Evolutionary conservation across 2,329 filamentous ascomycete genomes (phyloP), one percentile per base, ranked within the genome.

Genomic region (Leptographium procerum): DNA sequence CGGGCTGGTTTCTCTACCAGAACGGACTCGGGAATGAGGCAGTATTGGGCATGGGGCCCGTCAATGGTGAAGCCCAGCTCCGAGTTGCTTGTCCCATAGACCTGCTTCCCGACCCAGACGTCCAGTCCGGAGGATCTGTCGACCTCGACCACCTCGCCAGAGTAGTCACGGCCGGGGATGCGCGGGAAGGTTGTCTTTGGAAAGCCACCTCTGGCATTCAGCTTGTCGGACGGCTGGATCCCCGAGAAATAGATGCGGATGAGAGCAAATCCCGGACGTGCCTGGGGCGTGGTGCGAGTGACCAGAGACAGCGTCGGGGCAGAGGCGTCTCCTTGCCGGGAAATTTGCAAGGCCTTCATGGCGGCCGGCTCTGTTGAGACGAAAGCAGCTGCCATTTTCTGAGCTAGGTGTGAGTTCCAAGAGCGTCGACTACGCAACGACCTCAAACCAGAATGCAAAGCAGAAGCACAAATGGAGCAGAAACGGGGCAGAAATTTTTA

Each of bases 191-290:
- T 47, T 6, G 53, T 47, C 28, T 45, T 48, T 36, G 53, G 36
- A 33, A 55, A 55, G 29, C 53, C 53, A 13, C 53, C 53, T 16
- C 26, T 14, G 16, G 53, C 53, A 33, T 55, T 55, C 4, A 55
- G 26, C 40, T 28, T 55, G 53, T 55, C 53, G 4, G 53, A 55
- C 36, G 53, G 53, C 29, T 55, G 53, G 29, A 55, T 48, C 28
- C 26, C 29, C 3, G 53, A 14, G 29, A 31, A 55, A 8, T 47
- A 40, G 28, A 55, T 55, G 36, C 43, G 43, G 53, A 55, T 40
- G 9, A 55, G 40, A 14, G 40, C 40, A 24, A 47, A 48, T 16
- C 53, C 53, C 7, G 53, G 53, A 14, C 29, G n/a, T 8, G n/a
- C 24, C 40, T 47, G 11, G 16, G 53, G 53, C 19, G 14, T 14